Base-by-base conservation (phyloP, 129 eudicot genomes). In the Gnaphalium uliginosum region DNA sequence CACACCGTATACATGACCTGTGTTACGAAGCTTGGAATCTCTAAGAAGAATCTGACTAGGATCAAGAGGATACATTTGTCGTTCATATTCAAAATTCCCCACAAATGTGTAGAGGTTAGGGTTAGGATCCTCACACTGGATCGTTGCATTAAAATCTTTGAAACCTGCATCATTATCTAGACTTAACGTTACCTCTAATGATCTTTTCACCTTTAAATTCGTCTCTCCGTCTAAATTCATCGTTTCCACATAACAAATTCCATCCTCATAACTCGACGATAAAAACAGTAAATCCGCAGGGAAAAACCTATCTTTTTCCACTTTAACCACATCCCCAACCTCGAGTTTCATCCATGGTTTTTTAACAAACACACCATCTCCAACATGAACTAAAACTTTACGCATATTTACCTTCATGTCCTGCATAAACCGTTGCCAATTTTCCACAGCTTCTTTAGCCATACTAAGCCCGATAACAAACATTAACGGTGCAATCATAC, bases 191-290 rank as follows among this genome's bases (percentile, higher is more conserved):
- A 79, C 79, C 56, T 85, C 89, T 69, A 85, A 71, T 14, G 82
- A 76, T 76, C 86, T 73, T 76, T 82, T 85, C 13, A 85, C 85
- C 56, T 85, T 81, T 54, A 85, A 70, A 72, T 85, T 85, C 14
- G 88, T 85, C 79, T 85, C 86, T 0, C 88, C 85, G 4, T 81
- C 88, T 41, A 85, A 74, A 50, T 85, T 85, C 88, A 85, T 85
- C 6, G 89, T 86, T 66, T 82, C 89, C 17, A 86, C 87, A n/a
- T 86, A 86, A 79, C 89, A 85, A 66, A 85, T 82, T n/a, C 86
- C 86, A 53, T 85, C 89, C 18, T 85, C 89, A 71, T 82, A 82
- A 75, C 83, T 78, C 15, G 89, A 85, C 5, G 86, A 85, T 48
- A 85, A 62, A 27, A 85, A 77, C 43, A 85, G 71, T 50, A 85